A percentile compares a stretch with the other conserved stretches of the same genome.
phyloP scores from a whole-genome alignment of 345 rosid species.

The Lepidium aucheri region DNA sequence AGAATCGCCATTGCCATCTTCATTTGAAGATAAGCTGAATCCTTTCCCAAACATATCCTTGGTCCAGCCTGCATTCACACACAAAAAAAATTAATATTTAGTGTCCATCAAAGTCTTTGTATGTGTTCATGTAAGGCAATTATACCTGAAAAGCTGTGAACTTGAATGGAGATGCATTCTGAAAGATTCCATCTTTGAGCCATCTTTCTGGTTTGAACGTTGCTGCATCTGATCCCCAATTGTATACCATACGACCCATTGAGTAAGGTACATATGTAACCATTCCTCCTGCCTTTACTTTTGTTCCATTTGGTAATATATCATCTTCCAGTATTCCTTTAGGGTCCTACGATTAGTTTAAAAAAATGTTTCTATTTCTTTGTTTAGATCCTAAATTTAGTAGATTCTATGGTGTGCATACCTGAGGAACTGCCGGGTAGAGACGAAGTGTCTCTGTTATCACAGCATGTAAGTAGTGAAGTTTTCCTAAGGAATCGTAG shows the following conservation, averaged over 20 bases:
- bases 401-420: slow-evolving; percentile 6
- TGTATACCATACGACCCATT: slow-evolving; percentile 92
- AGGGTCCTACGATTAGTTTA: slow-evolving; percentile 47
- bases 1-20: slow-evolving; percentile 81
- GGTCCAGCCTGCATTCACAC: slow-evolving; percentile 67
- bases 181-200: slow-evolving; percentile 83
- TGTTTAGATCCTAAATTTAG: neutral
- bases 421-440: slow-evolving; percentile 97
- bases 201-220: slow-evolving; percentile 83
- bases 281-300: slow-evolving; percentile 93
- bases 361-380: neutral
- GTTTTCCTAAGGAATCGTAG: slow-evolving; percentile 63
- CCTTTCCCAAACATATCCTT: slow-evolving; percentile 88
- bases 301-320: slow-evolving; percentile 81
- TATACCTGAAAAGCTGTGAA: slow-evolving; percentile 91
- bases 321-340: slow-evolving; percentile 80
- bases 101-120: neutral
- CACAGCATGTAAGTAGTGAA: slow-evolving; percentile 80
- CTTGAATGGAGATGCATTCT: slow-evolving; percentile 86
- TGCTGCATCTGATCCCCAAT: slow-evolving; percentile 90
- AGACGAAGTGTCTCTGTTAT: slow-evolving; percentile 82
- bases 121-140: neutral
- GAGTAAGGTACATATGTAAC: slow-evolving; percentile 97
- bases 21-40: slow-evolving; percentile 97
- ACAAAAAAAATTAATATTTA: neutral